Evolutionary conservation across 2,329 filamentous ascomycete genomes (phyloP).

Genomic region (Claviceps pazoutovae): DNA sequence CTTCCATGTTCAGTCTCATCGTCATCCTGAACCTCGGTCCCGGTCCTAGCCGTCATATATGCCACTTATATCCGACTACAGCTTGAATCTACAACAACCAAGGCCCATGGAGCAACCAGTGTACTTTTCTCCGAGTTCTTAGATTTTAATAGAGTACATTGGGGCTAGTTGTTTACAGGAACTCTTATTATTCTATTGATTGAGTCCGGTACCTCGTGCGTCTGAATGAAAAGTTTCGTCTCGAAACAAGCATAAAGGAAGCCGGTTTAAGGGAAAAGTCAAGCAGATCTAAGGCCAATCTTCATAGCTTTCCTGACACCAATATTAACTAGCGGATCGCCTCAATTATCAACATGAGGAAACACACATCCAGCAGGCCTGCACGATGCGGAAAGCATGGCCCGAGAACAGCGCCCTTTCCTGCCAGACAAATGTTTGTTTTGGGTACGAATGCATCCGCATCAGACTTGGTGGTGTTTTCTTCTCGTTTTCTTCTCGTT

Average conservation of each 20-base stretch:
- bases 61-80: not conserved
- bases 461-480: not conserved
- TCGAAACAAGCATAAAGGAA: not conserved
- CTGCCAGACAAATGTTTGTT: slow-evolving; percentile 35
- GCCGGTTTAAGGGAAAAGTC: not conserved
- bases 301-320: not conserved
- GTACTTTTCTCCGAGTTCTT: not conserved
- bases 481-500: not conserved
- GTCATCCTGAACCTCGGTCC: not conserved
- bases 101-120: not conserved
- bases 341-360: slow-evolving; percentile 13
- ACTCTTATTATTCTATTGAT: not conserved
- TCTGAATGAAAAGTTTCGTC: not conserved
- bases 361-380: slow-evolving; percentile 12
- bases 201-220: not conserved
- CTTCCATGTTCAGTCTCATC: not conserved
- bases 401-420: slow-evolving; percentile 20
- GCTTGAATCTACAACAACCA: not conserved
- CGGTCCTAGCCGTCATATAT: not conserved
- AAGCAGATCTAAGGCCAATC: not conserved
- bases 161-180: not conserved
- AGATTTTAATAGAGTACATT: not conserved
- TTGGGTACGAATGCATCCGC: slow-evolving; percentile 26
- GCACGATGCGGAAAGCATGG: slow-evolving; percentile 12
- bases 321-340: not conserved